Evolutionary conservation across 306 rosid species (phyloP), one percentile per base, ranked within the genome.

Genomic region (Sphenostylis stenocarpa): DNA sequence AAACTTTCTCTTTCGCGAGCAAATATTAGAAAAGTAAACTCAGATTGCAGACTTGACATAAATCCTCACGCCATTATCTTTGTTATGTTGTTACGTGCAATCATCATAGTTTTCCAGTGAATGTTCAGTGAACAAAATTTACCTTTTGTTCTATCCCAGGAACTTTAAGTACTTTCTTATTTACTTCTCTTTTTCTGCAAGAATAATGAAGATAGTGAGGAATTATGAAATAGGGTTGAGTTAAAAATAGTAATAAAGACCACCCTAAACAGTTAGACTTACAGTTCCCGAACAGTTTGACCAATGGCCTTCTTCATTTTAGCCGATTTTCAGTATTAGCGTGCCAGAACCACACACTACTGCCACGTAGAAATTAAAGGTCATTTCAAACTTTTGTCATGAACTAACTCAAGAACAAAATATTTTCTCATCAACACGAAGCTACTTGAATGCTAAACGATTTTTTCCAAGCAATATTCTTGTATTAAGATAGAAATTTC

Each of bases 121-220:
- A 20, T 20, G 23, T 57, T n/a, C 31, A 76, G 48, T 41, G 60
- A 76, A 82, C 19, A 61, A 6, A 67, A 16, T 60, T 45, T 82
- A 93, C 98, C 98, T 93, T 93, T 85, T 93, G 98, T 79, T 93
- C 98, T 81, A 88, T 84, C 49, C 94, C 90, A 55, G 98, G 97
- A 86, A 93, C 94, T 86, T 93, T 93, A 65, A 93, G 87, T 43
- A 93, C 98, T 44, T 90, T 88, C 86, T 93, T 93, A 82, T 93
- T 93, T 81, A 93, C 98, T 87, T 82, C 98, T 88, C 98, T 85
- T 86, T 91, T 93, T 21, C 98, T 93, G 88, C 89, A 85, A 73
- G 16, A 80, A 65, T 58, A 77, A 66, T 14, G 61, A 49, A 77
- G 38, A 82, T 47, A 71, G 38, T 58, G 58, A 41, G 67, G 19